Base-by-base conservation (phyloP, 108 stramenopile species). In the Schizochytrium sp. region DNA sequence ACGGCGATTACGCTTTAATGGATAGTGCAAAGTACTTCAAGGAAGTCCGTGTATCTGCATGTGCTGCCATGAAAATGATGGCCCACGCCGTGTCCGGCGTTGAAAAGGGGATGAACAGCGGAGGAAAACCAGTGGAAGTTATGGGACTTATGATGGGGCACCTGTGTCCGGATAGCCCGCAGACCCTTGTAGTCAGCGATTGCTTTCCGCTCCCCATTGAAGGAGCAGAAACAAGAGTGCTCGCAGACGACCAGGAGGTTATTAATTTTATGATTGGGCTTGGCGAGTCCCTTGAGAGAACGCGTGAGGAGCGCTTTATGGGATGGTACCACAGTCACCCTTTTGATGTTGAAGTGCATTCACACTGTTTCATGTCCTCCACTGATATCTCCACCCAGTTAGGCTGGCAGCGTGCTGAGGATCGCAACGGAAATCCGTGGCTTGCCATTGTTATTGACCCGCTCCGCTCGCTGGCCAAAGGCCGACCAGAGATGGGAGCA, bases 321-420 rank as follows among this genome's bases (percentile, higher is more conserved):
- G 94, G 94, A 56, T 99, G 98, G 99, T 99, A 99, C 91, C 99
- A 99, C 91, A 95, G 93, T 72, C 99, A 99, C 89, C 99, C 99
- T 41, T 99, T 99, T 89, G 99, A 99, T 87, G 94, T 98, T 8
- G 94, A 95, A 41, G 93, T 91, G 57, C 94, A 96, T 89, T 91
- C 91, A 58, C 97, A 99, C 89, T 98, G 98, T 89, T 99, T 96
- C 92, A 89, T 99, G 46, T 95, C 94, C 87, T 96, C 96, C 61
- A 98, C 97, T 5, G 99, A 99, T 90, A 76, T 99, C 3, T 91
- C 89, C 15, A 98, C 98, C 42, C 98, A 99, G 91, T 92, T 98
- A 49, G 95, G 95, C 55, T 99, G 98, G 98, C 99, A 99, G 92
- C 64, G 40, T 42, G 46, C 45, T 69, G 69, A 72, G 49, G 64